Base-by-base conservation (phyloP, 352 stramenopile species). In the Globisporangium rhizosaccharum region DNA sequence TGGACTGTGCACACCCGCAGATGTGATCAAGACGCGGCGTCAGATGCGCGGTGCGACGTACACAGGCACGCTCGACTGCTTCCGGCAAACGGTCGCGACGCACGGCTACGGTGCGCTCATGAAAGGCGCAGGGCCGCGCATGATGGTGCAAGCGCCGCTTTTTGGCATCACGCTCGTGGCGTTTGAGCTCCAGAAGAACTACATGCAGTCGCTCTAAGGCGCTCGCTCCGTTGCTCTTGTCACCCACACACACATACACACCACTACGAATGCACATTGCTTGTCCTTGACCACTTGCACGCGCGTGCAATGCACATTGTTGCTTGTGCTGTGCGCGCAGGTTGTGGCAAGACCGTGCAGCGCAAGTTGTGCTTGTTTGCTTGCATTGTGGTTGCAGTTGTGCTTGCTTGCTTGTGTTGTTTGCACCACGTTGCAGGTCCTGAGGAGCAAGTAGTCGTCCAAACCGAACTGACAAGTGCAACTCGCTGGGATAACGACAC, bases 21-120 rank as follows among this genome's bases (percentile, higher is more conserved):
- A 97, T 57, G 85, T 97, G 39, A 92, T 97, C 73, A 97, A 97
- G 79, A 96, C 87, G 4, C 75, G 87, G 39, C 62, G 89, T 26
- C 88, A 96, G 71, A 82, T 91, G 66, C 79, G 76, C 53, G 85
- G 85, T 10, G 79, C 76, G 15, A 79, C 67, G 10, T 97, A 96
- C 70, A 87, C 61, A 4, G 84, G 88, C 55, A 90, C 94, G 53
- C 48, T 79, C 33, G 87, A 97, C 65, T 97, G 90, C 65, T 80
- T 87, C 51, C 73, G 70, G 25, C 88, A 95, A 53, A 71, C 97
- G 15, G 79, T 92, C 36, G 59, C 73, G 15, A 65, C 74, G 0
- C 89, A 96, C 57, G 92, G 92, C 2, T 76, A 90, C 46, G 70
- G 65, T 25, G 88, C 87, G 37, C 75, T 98, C 25, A 90, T 96